phyloP scores from a whole-genome alignment of 345 rosid species.

The Syzygium jambos region DNA sequence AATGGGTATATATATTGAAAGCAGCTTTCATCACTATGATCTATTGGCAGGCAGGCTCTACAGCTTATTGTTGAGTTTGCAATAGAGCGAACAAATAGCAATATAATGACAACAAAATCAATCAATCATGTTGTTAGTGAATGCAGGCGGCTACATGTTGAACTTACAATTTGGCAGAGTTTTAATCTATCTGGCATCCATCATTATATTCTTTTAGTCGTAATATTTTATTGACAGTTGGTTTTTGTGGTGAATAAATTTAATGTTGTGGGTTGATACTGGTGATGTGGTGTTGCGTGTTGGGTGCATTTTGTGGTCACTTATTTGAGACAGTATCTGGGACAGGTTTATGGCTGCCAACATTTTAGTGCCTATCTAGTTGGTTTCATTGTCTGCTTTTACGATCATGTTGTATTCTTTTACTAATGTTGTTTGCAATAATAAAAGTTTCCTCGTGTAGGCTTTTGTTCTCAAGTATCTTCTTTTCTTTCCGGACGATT shows the following conservation, averaged over 20 bases:
- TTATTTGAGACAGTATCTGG: neutral
- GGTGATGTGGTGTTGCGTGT: neutral
- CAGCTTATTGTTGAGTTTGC: neutral
- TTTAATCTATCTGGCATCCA: neutral
- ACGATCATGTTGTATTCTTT: neutral
- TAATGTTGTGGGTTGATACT: neutral
- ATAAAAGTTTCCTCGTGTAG: conserved; percentile 24
- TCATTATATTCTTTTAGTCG: neutral
- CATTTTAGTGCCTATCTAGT: neutral
- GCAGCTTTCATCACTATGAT: neutral
- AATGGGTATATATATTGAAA: neutral
- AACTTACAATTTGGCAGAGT: neutral
- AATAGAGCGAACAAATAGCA: neutral
- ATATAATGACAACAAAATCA: neutral
- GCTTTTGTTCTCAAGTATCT: conserved; percentile 95
- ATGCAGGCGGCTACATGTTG: neutral
- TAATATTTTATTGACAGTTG: neutral
- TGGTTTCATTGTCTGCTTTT: neutral
- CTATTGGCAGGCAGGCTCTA: neutral
- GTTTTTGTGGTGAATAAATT: neutral
- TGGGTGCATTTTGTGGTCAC: neutral
- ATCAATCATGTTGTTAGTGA: neutral
- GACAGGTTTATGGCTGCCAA: neutral
- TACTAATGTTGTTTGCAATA: neutral
- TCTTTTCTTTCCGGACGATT: conserved; percentile 71